Conservation (phyloP, 441 rosid species). For the Arabidopsis lyrata region DNA sequence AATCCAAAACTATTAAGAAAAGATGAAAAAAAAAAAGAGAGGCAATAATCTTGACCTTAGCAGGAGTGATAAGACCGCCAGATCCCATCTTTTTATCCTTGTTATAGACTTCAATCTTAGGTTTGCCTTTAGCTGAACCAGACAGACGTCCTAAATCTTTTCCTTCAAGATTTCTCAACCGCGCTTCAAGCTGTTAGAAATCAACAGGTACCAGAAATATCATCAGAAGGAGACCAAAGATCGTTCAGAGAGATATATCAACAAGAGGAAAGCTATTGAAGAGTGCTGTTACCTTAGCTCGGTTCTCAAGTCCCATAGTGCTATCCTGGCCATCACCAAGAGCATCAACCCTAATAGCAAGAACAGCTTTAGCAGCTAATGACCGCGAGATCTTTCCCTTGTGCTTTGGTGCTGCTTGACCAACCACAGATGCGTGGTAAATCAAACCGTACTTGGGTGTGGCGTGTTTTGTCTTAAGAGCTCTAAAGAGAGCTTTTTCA, state of each 20-base stretch:
- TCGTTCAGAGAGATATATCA: conserved; percentile 1
- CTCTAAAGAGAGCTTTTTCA: conserved; percentile 93
- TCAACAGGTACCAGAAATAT: background rate
- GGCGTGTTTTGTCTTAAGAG: conserved; percentile 90
- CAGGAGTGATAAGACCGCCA: conserved; percentile 68
- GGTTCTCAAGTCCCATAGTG: conserved; percentile 81
- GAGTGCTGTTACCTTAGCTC: conserved; percentile 63
- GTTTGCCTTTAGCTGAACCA: conserved; percentile 91
- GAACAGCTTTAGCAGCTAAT: conserved; percentile 81
- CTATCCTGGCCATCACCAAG: conserved; percentile 85
- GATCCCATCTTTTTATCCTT: conserved; percentile 79
- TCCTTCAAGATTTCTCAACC: conserved; percentile 85
- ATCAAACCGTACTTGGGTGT: conserved; percentile 92
- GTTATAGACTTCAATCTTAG: conserved; percentile 85
- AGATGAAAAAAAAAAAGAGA: background rate
- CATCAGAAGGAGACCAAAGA: background rate
- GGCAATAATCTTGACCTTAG: conserved; percentile 58
- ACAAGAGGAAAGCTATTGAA: background rate
- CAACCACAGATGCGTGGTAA: conserved; percentile 90
- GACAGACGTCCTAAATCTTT: conserved; percentile 76
- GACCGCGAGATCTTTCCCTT: conserved; percentile 94
- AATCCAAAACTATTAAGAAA: background rate
- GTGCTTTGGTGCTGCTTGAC: conserved; percentile 84
- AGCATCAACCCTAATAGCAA: conserved; percentile 87
- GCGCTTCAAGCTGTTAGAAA: conserved; percentile 68